Evolutionary conservation across 2,329 filamentous ascomycete species (phyloP), one percentile per base, ranked within the genome.

Genomic region (Cordyceps tenuipes): DNA sequence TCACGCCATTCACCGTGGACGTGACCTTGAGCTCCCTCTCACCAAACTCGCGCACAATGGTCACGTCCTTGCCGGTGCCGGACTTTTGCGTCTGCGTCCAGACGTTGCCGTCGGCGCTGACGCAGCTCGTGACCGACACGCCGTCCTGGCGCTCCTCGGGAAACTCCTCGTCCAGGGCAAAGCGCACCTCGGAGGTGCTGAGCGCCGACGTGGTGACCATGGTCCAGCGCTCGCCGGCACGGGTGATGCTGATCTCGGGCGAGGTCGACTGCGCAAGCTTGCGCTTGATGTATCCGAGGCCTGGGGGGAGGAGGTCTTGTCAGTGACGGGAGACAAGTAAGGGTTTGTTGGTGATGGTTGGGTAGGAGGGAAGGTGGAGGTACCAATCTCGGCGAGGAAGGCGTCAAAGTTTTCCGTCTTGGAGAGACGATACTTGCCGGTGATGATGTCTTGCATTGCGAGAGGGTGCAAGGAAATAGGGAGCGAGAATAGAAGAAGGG

Each of bases 321-420:
- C 41, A 51, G 34, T 19, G n/a, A n/a, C n/a, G n/a, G n/a, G n/a
- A n/a, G n/a, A n/a, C n/a, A n/a, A n/a, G n/a, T n/a, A n/a, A n/a
- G 15, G 19, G n/a, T 9, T 3, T 36, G 5, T n/a, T 15, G 34
- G 23, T 39, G 34, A 34, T 19, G 19, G 6, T 2, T 29, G 47
- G 26, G 29, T 8, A 6, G 21, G 15, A 19, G 41, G 29, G 52
- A 26, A 3, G 26, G 29, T n/a, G n/a, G 21, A 6, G 52, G 13
- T 41, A 61, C 59, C 59, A 51, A 61, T 57, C 26, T 55, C 59
- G 21, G 59, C 10, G 26, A 61, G 59, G 39, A 61, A 61, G 7
- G 44, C 53, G 39, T 61, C 59, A 57, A 61, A 61, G 52, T 61
- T 61, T 29, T 61, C 59, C 51, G 51, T 50, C 59, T 61, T 51